Evolutionary conservation across 352 stramenopile species (phyloP), one percentile per base, ranked within the genome.

Genomic region (Globisporangium cederbergense): DNA sequence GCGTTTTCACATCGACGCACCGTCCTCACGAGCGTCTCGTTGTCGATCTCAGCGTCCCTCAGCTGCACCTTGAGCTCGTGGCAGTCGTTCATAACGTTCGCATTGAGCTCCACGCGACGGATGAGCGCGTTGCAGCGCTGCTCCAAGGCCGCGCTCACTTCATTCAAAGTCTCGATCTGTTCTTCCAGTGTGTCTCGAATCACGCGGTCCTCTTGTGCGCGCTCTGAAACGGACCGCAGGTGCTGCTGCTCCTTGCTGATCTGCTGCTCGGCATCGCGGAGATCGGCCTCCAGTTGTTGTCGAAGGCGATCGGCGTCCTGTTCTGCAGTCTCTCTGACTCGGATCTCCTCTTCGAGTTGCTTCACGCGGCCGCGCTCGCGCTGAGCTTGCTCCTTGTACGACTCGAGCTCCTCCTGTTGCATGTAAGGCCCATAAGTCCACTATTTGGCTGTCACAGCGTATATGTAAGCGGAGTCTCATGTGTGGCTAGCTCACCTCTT

Each of bases 61-160:
- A 93, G 54, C 53, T 90, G 83, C 6, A 72, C 4, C 38, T 90
- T 91, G 10, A 93, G 70, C 18, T 91, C 77, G 64, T 93, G 69
- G 49, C 75, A 79, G 46, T 90, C 79, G 10, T 80, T 63, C 6
- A 72, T 68, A 18, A 86, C 63, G 30, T 66, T 62, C 1, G 82
- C 73, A 8, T 64, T 78, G 1, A 91, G 69, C 30, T 95, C 81
- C 3, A 92, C 54, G 6, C 86, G 71, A 11, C 86, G 73, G 18
- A 95, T 75, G 9, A 95, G 74, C 30, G 83, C 77, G 49, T 84
- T 78, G 50, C 83, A 83, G 1, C 86, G 79, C 58, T 90, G 81
- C 47, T 95, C 82, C 14, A 95, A 61, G 2, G 83, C 86, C 10
- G 72, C 62, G 28, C 92, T 95, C 20, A 95, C 81, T 63, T 91